Base-by-base conservation (phyloP, 2,329 filamentous ascomycete species). In the Scopulariopsis brevicaulis region DNA sequence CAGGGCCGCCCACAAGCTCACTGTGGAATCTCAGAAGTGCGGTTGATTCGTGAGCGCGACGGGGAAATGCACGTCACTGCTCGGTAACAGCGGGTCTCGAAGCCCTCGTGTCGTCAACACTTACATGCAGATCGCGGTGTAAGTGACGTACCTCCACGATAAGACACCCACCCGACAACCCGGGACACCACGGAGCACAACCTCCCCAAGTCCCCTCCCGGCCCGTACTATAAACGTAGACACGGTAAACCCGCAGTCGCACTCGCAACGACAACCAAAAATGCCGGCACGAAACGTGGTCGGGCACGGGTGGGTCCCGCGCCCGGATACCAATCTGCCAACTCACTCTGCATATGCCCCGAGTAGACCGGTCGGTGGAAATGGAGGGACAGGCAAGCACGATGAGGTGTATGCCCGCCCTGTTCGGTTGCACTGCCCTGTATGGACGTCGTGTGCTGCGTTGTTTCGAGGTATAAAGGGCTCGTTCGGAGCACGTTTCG, bases 291-390 rank as follows among this genome's bases (percentile, higher is more conserved):
- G 32, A 56, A 51, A 56, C 55, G 43, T 51, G 55, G 55, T 14
- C 46, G 46, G 22, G 46, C 34, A 54, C 18, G 53, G 53, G 56
- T 58, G 56, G 56, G 52, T 46, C 56, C 56, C n/a, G 11, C 46
- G 11, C 37, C n/a, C 25, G 34, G 24, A 40, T 35, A 54, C 18
- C 22, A 24, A 20, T 50, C 20, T 58, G 56, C 56, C 56, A 58
- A 58, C 56, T 53, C 56, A 58, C 53, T 53, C 34, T 53, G 56
- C 56, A 58, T 58, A 58, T 58, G 2, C 15, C 46, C 51, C 52
- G 34, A n/a, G n/a, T 20, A 40, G 18, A 22, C 56, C 56, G 51
- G 56, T 34, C 56, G 35, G 56, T 22, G 53, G 56, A 54, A 54
- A 46, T 40, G 50, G 51, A 53, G 22, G 55, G 43, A 46, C 35